Conservation (phyloP, 495 filamentous ascomycete genomes). For the Annulohypoxylon stygium region DNA sequence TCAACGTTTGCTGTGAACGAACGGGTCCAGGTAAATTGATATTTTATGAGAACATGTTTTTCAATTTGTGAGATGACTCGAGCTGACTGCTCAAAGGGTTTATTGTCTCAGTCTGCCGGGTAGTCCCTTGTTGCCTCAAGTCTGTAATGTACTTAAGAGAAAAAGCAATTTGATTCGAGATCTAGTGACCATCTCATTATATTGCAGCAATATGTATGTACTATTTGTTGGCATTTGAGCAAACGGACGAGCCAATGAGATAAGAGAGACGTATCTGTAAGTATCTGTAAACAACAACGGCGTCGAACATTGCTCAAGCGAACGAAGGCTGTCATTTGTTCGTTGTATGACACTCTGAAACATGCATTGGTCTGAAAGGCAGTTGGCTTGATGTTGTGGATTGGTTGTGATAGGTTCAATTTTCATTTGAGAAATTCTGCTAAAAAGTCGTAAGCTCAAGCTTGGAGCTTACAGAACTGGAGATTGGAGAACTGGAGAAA, state of each 20-base stretch:
- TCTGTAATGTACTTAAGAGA: slow-evolving; percentile 5
- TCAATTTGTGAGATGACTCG: slow-evolving; percentile 5
- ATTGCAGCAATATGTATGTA: slow-evolving; percentile 11
- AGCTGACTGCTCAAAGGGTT: slow-evolving; percentile 1
- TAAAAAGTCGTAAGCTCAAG: slow-evolving; percentile 1
- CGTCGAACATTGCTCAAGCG: slow-evolving; percentile 15
- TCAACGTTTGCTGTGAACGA: slow-evolving; percentile 2
- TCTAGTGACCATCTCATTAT: slow-evolving; percentile 9
- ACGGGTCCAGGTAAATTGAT: slow-evolving; percentile 1
- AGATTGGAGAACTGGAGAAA: slow-evolving; percentile 17
- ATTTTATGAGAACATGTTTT: background rate
- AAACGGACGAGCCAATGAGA: slow-evolving; percentile 10
- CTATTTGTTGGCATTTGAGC: background rate
- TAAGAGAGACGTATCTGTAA: slow-evolving; percentile 3
- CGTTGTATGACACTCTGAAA: slow-evolving; percentile 35
- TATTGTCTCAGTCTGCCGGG: slow-evolving; percentile 31
- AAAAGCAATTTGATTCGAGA: slow-evolving; percentile 35
- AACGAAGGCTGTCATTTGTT: slow-evolving; percentile 21
- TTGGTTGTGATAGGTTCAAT: slow-evolving; percentile 30
- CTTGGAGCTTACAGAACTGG: too few relatives aligned
- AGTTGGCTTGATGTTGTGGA: slow-evolving; percentile 10
- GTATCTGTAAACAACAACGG: slow-evolving; percentile 10
- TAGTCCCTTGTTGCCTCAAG: slow-evolving; percentile 18
- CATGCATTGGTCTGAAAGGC: slow-evolving; percentile 30
- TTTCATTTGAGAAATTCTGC: slow-evolving; percentile 11